A percentile compares a stretch with the other conserved stretches of the same genome.
phyloP scores from a whole-genome alignment of 441 rosid species.

The Metrosideros polymorpha region DNA sequence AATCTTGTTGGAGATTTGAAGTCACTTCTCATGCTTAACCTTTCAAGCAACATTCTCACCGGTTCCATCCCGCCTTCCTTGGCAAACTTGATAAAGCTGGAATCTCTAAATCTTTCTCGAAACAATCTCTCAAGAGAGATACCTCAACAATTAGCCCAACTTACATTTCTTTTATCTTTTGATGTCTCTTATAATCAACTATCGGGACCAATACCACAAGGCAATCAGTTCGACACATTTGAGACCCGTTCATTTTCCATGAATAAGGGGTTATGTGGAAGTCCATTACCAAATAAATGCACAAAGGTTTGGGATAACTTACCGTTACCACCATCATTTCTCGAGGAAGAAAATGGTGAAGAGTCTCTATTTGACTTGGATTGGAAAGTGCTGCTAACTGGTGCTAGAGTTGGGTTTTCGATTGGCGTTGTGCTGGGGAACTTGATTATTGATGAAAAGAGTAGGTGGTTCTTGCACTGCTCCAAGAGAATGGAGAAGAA shows the following conservation, averaged over 20 bases:
- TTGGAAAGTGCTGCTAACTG: background rate
- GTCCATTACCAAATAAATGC: background rate
- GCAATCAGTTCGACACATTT: background rate
- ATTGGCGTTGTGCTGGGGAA: background rate
- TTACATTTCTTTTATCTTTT: background rate
- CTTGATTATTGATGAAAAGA: background rate
- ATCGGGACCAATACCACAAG: background rate
- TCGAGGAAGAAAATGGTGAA: no score
- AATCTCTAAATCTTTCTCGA: background rate
- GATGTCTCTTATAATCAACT: rapidly evolving
- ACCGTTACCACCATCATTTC: background rate
- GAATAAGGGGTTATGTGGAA: background rate
- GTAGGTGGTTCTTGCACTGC: background rate
- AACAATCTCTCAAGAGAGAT: background rate
- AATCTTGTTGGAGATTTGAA: background rate
- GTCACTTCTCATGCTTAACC: rapidly evolving
- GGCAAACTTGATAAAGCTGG: rapidly evolving
- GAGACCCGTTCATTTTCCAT: rapidly evolving
- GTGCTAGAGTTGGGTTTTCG: background rate
- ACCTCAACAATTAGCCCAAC: background rate
- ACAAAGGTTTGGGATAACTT: rapidly evolving
- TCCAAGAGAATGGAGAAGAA: background rate
- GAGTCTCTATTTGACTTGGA: background rate
- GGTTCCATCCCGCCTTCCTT: rapidly evolving
- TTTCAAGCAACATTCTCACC: rapidly evolving